These are phyloP conservation scores for Hibiscus tridactylites DNA, from an alignment of 345 rosid genomes.

Conservation along the genomic window DNA sequence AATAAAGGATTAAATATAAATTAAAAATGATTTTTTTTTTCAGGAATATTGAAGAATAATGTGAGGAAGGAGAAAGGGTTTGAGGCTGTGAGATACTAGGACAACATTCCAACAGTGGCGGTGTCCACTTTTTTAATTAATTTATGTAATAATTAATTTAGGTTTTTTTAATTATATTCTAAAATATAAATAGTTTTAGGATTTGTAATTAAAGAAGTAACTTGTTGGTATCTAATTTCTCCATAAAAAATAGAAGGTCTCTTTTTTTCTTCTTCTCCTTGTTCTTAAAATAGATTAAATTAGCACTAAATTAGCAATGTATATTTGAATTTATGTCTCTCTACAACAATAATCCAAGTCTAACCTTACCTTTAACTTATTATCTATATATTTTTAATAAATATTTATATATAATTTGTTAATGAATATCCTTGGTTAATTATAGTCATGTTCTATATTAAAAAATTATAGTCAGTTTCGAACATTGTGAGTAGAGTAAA, in stretches of 20 bases:
- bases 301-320: too few species aligned
- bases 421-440: too few species aligned
- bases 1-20: too few species aligned
- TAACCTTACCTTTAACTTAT: too few species aligned
- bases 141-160: slow-evolving; percentile 12
- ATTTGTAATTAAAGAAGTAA: slow-evolving; percentile 9
- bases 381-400: too few species aligned
- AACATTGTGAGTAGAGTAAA: too few species aligned
- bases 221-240: slow-evolving; percentile 16
- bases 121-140: slow-evolving; percentile 13
- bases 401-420: too few species aligned
- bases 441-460: too few species aligned
- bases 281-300: too few species aligned
- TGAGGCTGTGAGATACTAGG: slow-evolving; percentile 26
- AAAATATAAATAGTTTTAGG: slow-evolving; percentile 9
- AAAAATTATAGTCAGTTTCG: too few species aligned
- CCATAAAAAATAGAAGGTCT: slow-evolving; percentile 2
- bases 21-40: not conserved
- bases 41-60: slow-evolving; percentile 45
- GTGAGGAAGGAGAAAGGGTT: slow-evolving; percentile 46
- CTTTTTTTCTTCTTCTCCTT: not conserved
- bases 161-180: slow-evolving; percentile 5
- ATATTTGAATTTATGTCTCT: not conserved
- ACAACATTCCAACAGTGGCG: not conserved
- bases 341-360: not conserved